These are phyloP conservation scores for Phytophthora meadii DNA, from an alignment of 352 stramenopile genomes.

Conservation along the genomic window DNA sequence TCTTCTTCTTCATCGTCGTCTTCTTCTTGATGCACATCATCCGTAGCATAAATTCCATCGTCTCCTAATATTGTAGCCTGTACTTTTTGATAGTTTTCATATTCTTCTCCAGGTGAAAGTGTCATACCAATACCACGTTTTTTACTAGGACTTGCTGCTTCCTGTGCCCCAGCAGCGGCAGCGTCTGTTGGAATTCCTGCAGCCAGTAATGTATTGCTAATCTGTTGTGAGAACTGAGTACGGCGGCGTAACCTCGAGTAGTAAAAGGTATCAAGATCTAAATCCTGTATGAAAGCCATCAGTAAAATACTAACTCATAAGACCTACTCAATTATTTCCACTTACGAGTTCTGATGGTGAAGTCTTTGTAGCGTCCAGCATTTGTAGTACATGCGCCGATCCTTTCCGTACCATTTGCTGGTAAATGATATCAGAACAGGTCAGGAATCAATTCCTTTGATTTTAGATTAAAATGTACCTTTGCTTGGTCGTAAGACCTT, in stretches of 20 bases:
- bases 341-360: constrained; percentile 28
- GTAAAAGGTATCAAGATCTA: constrained; percentile 70
- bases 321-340: background rate
- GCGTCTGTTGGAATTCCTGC: constrained; percentile 36
- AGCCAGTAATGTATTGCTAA: constrained; percentile 48
- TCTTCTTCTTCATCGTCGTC: constrained; percentile 32
- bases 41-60: constrained; percentile 28
- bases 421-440: background rate
- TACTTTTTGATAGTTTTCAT: constrained; percentile 76
- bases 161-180: constrained; percentile 20
- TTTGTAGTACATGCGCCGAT: constrained; percentile 31
- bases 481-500: constrained; percentile 23
- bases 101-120: constrained; percentile 72
- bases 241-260: constrained; percentile 54
- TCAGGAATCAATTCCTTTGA: background rate
- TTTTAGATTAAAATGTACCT: constrained; percentile 4
- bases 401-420: constrained; percentile 37
- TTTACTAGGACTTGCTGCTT: constrained; percentile 44
- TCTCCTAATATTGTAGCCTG: constrained; percentile 40
- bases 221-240: constrained; percentile 62
- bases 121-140: constrained; percentile 64
- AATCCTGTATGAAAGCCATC: constrained; percentile 35
- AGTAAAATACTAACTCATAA: background rate
- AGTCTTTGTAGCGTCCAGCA: constrained; percentile 24
- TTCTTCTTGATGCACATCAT: constrained; percentile 26